Base-by-base conservation (phyloP, 352 stramenopile genomes). In the Phytophthora citrophthora region DNA sequence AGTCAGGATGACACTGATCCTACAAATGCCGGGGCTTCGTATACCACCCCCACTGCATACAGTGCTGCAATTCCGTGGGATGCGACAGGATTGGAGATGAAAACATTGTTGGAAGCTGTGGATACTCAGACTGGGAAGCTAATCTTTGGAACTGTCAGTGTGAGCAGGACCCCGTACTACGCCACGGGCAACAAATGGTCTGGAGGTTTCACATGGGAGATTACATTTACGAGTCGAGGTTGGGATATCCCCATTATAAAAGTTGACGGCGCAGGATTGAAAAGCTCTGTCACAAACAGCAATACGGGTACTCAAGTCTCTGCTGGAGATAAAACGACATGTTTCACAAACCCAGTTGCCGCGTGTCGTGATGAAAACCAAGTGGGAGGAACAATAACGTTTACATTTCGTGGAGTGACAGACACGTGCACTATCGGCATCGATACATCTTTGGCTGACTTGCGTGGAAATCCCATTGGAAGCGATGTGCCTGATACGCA, bases 171-270 rank as follows among this genome's bases (percentile, higher is more conserved):
- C 0, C 74, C 87, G 29, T 98, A 90, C 64, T 85, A 86, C 26
- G 70, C 89, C 6, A 82, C 89, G 6, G 78, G 58, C 2, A 82
- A 84, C 53, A 91, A 97, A 46, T 99, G 95, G 94, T 97, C 89
- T 5, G 96, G 96, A 18, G 92, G 93, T 7, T 98, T 97, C 60
- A 86, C 86, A 23, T 99, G 95, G 95, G 83, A 88, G 24, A 93
- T 99, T 56, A 97, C 94, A 18, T 99, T 98, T 45, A 81, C 77
- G 7, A 87, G 68, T 36, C 80, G 88, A 15, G 77, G 84, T 0
- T 85, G 91, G 68, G 84, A 98, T 66, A 90, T 98, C 46, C 93
- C 93, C 23, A 88, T 62, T 23, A 88, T 98, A 72, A 68, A 23
- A 0, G 57, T 77, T 5, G 60, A 54, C 20, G 39, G n/a, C 9